phyloP scores from a whole-genome alignment of 176 grass and related monocot species.

The Pharus latifolius region DNA sequence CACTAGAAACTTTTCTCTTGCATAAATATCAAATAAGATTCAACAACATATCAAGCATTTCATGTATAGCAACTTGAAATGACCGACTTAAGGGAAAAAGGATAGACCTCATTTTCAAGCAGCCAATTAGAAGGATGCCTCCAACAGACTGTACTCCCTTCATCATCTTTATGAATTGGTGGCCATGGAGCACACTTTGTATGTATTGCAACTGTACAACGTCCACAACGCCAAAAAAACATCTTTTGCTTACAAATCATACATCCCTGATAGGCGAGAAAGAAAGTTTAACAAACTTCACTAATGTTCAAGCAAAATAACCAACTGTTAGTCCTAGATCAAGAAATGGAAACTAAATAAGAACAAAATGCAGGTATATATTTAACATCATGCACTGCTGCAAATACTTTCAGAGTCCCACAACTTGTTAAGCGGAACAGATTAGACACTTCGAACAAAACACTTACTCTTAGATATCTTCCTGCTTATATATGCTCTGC shows the following conservation, averaged over 20 bases:
- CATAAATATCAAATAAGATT: neutral
- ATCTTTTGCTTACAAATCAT: slow-evolving; percentile 68
- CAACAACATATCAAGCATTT: slow-evolving; percentile 3
- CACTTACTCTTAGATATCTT: too few relatives aligned
- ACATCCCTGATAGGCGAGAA: slow-evolving; percentile 35
- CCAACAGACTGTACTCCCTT: slow-evolving; percentile 55
- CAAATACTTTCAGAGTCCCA: neutral
- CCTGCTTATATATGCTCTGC: too few relatives aligned
- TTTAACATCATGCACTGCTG: neutral
- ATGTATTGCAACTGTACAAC: slow-evolving; percentile 71
- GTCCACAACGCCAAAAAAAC: slow-evolving; percentile 77
- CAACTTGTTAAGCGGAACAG: neutral
- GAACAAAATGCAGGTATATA: neutral
- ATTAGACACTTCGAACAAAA: too few relatives aligned
- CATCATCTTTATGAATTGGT: slow-evolving; percentile 35
- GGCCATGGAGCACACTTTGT: slow-evolving; percentile 86
- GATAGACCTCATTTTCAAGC: slow-evolving; percentile 63
- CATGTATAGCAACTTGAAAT: neutral
- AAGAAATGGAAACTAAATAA: neutral
- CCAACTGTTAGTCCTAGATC: neutral
- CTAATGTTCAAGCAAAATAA: slow-evolving; percentile 1
- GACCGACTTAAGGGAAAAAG: slow-evolving; percentile 28
- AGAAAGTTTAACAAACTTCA: slow-evolving; percentile 19
- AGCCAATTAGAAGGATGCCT: slow-evolving; percentile 54
- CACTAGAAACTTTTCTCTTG: neutral